A percentile compares a stretch with the other conserved stretches of the same genome.
Conservation (phyloP, 1,284 basidiomycete genomes). For the Ganoderma sinense region DNA sequence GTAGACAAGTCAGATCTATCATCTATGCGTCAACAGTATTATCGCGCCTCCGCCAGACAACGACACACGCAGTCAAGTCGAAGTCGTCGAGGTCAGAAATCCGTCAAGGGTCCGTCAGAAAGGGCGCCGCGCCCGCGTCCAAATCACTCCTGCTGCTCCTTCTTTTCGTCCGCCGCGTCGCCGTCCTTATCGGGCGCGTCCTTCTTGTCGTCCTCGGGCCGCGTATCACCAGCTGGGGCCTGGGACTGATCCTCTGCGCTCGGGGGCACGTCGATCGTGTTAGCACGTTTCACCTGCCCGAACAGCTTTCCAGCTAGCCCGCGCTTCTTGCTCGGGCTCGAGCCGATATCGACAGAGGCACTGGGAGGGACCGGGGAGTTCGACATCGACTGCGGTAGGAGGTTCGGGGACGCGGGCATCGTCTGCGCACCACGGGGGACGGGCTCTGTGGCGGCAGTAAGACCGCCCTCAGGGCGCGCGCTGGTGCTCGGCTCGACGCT, state of each 20-base stretch:
- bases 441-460: conserved; percentile 2
- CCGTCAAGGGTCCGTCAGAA: background rate
- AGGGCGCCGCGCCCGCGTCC: background rate
- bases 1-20: background rate
- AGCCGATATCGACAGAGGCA: background rate
- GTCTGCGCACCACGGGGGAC: conserved; percentile 20
- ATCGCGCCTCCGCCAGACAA: background rate
- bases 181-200: conserved; percentile 23
- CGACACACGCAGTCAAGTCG: background rate
- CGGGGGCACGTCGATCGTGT: conserved; percentile 18
- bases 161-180: conserved; percentile 10
- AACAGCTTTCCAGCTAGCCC: conserved; percentile 28
- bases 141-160: conserved; percentile 1
- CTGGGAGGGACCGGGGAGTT: conserved; percentile 6
- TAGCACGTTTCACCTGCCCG: conserved; percentile 20
- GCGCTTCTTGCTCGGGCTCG: conserved; percentile 14
- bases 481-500: conserved; percentile 14
- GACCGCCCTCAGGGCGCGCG: background rate
- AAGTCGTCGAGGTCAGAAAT: background rate
- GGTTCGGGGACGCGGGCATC: conserved; percentile 18
- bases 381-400: conserved; percentile 8
- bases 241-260: conserved; percentile 8
- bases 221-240: conserved; percentile 14
- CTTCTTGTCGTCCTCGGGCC: conserved; percentile 29
- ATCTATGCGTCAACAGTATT: background rate